phyloP scores from a whole-genome alignment of 129 eudicot species.

The Heracleum sosnowskyi region DNA sequence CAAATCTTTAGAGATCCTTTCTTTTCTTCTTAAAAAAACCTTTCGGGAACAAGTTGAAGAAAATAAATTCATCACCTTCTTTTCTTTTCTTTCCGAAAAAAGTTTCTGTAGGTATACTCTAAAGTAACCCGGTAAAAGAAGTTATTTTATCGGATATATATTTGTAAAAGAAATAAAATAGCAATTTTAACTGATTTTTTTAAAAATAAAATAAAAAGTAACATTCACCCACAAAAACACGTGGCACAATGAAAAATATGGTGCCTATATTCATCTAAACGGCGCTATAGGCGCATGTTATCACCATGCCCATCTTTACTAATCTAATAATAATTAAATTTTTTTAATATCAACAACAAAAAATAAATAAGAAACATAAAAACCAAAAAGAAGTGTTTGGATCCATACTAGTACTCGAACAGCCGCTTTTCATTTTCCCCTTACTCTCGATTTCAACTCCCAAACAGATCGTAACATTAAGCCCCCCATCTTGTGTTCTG shows the following conservation, averaged over 20 bases:
- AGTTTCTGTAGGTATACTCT: no score
- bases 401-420: conserved; percentile 28
- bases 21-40: no score
- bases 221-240: not conserved
- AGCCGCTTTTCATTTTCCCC: conserved; percentile 24
- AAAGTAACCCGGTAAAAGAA: no score
- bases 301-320: not conserved
- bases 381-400: conserved; percentile 17
- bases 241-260: not conserved
- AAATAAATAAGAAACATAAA: not conserved
- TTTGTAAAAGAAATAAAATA: no score
- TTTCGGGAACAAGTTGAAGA: no score
- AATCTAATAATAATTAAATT: no score
- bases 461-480: conserved; percentile 23
- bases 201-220: no score
- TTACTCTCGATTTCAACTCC: conserved; percentile 57
- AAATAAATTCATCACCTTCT: no score
- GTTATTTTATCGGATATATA: no score
- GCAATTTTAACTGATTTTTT: no score
- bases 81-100: no score
- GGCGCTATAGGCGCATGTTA: conserved; percentile 19
- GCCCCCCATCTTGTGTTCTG: conserved; percentile 9
- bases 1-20: no score
- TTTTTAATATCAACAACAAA: not conserved
- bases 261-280: not conserved